phyloP scores from a whole-genome alignment of 306 rosid species.

The Prinsepia uniflora region DNA sequence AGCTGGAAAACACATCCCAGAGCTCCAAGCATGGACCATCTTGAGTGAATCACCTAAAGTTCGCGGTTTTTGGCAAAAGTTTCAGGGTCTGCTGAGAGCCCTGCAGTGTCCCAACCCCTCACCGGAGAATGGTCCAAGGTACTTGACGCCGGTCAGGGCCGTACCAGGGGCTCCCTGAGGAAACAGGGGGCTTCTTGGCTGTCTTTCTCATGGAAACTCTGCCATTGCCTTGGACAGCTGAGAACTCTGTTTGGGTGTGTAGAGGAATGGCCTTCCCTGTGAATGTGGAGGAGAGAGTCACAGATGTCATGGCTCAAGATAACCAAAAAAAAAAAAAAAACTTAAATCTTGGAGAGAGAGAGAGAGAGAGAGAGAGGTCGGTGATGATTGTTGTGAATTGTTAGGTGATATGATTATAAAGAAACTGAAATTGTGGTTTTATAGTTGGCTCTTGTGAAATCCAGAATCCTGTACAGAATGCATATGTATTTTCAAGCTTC shows the following conservation, averaged over 20 bases:
- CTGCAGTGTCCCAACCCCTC: conserved; percentile 40
- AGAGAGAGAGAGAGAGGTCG: too few species aligned
- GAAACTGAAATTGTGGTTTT: background rate
- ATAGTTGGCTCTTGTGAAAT: background rate
- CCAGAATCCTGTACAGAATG: conserved; percentile 15
- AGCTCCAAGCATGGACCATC: conserved; percentile 40
- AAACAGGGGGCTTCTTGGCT: conserved; percentile 23
- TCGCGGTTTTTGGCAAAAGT: conserved; percentile 36
- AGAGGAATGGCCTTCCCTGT: conserved; percentile 28
- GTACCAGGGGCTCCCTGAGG: conserved; percentile 33
- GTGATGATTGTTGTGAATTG: background rate
- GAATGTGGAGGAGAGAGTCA: conserved; percentile 38
- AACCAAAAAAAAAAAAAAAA: background rate
- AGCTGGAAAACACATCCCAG: conserved; percentile 45
- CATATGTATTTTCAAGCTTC: conserved; percentile 4
- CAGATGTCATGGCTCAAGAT: conserved; percentile 25
- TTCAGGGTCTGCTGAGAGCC: conserved; percentile 32
- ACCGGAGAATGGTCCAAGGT: conserved; percentile 38
- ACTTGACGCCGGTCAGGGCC: conserved; percentile 37
- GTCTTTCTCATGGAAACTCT: conserved; percentile 34
- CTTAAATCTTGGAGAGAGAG: background rate
- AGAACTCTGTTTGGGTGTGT: conserved; percentile 17
- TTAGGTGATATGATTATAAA: background rate
- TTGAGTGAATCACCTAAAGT: conserved; percentile 29
- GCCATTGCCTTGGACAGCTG: conserved; percentile 16